Conservation (phyloP, 2,329 filamentous ascomycete genomes). For the Neophaeococcomyces mojaviensis region DNA sequence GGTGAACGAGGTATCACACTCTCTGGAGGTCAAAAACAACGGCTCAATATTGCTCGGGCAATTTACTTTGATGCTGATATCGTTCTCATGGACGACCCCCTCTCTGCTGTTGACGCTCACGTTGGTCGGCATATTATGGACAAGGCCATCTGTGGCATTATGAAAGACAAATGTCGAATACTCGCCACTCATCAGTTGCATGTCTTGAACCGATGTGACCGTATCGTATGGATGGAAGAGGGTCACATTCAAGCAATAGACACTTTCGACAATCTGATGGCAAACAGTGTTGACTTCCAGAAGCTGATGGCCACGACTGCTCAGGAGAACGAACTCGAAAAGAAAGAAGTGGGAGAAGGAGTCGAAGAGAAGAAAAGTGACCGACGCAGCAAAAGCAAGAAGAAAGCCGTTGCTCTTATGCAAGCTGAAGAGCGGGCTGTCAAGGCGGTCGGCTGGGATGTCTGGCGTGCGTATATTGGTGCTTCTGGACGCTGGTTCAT, state of each 20-base stretch:
- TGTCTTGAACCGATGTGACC: conserved; percentile 81
- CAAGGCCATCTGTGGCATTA: conserved; percentile 79
- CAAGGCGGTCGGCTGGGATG: conserved; percentile 68
- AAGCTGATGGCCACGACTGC: conserved; percentile 74
- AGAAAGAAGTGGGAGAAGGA: conserved; percentile 39
- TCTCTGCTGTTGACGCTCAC: conserved; percentile 50
- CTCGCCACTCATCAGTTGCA: conserved; percentile 93
- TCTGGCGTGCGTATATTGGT: conserved; percentile 69
- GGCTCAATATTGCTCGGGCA: conserved; percentile 82
- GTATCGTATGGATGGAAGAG: conserved; percentile 87
- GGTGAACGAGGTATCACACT: conserved; percentile 93
- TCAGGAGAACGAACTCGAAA: conserved; percentile 48
- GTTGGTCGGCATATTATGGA: conserved; percentile 74
- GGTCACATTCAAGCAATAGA: conserved; percentile 78
- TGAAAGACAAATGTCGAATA: conserved; percentile 83
- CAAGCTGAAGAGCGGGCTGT: conserved; percentile 54
- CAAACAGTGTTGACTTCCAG: conserved; percentile 67
- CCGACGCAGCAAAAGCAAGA: conserved; percentile 40
- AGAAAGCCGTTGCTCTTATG: conserved; percentile 39
- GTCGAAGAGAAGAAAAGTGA: conserved; percentile 42
- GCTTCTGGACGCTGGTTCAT: conserved; percentile 67
- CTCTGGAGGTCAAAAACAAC: conserved; percentile 90
- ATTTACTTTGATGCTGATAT: conserved; percentile 60
- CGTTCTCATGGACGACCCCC: conserved; percentile 56
- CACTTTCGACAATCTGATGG: conserved; percentile 83